Evolutionary conservation across 257 asterid species (phyloP).

Genomic region (Solanum rostratum): DNA sequence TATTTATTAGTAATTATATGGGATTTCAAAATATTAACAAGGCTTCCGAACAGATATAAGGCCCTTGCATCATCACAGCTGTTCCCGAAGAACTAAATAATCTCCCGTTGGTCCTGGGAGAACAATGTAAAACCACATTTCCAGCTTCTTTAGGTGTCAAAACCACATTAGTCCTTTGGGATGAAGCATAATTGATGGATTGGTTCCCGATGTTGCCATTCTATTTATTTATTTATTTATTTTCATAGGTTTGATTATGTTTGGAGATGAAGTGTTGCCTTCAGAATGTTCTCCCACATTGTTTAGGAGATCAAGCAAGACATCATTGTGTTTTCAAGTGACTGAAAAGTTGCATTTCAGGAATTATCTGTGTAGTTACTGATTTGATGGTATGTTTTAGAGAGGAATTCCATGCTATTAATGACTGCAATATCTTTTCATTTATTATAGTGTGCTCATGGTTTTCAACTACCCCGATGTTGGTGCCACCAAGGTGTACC

Average conservation of each 20-base stretch:
- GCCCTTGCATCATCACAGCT: neutral
- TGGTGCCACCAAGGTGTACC: conserved; percentile 71
- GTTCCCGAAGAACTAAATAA: neutral
- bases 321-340: conserved; percentile 89
- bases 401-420: neutral
- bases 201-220: neutral
- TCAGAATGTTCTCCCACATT: conserved; percentile 84
- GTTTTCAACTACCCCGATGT: conserved; percentile 76
- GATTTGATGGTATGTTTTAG: too few species aligned
- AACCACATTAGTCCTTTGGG: neutral
- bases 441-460: conserved; percentile 20
- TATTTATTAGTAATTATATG: neutral
- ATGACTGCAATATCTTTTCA: neutral
- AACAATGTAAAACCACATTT: neutral
- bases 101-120: neutral
- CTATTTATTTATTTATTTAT: neutral
- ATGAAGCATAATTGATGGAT: neutral
- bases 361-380: neutral
- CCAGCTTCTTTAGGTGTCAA: neutral
- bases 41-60: neutral
- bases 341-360: conserved; percentile 10
- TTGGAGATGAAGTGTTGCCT: conserved; percentile 77
- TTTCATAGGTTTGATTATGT: conserved; percentile 77
- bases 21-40: neutral
- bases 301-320: conserved; percentile 83